Evolutionary conservation across 805 yeast genomes (phyloP).

Genomic region (Metschnikowia henanensis): DNA sequence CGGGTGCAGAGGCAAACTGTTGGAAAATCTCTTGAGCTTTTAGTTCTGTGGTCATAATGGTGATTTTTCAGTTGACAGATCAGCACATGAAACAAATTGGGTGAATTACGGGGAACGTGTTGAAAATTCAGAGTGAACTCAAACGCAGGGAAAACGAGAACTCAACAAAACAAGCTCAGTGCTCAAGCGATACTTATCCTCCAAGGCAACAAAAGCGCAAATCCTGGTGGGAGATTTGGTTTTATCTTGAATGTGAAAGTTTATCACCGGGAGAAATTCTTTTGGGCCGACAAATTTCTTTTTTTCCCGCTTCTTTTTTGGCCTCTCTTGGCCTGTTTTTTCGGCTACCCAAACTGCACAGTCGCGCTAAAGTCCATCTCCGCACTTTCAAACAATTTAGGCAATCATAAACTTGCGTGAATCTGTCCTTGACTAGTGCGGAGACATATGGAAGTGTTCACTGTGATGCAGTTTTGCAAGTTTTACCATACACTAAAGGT

Average conservation of each 20-base stretch:
- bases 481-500: too few species aligned
- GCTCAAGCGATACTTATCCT: not conserved
- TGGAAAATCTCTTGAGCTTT: slow-evolving; percentile 34
- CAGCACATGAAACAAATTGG: slow-evolving; percentile 4
- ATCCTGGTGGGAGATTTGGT: not conserved
- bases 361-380: not conserved
- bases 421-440: too few species aligned
- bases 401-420: too few species aligned
- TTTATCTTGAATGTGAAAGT: slow-evolving; percentile 1
- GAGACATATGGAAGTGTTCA: too few species aligned
- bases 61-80: not conserved
- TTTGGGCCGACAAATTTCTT: slow-evolving; percentile 5
- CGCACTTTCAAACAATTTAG: not conserved
- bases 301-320: slow-evolving; percentile 5
- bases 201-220: not conserved
- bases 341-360: slow-evolving; percentile 6
- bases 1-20: slow-evolving; percentile 35
- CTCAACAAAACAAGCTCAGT: not conserved
- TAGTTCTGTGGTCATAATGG: slow-evolving; percentile 17
- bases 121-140: not conserved
- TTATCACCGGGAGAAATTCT: slow-evolving; percentile 6
- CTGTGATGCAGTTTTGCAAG: too few species aligned
- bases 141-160: not conserved
- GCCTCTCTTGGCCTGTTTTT: slow-evolving; percentile 2
- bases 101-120: slow-evolving; percentile 5